Evolutionary conservation across 164 flowering plant species (phyloP), one percentile per base, ranked within the genome.

Genomic region (Aristolochia contorta): DNA sequence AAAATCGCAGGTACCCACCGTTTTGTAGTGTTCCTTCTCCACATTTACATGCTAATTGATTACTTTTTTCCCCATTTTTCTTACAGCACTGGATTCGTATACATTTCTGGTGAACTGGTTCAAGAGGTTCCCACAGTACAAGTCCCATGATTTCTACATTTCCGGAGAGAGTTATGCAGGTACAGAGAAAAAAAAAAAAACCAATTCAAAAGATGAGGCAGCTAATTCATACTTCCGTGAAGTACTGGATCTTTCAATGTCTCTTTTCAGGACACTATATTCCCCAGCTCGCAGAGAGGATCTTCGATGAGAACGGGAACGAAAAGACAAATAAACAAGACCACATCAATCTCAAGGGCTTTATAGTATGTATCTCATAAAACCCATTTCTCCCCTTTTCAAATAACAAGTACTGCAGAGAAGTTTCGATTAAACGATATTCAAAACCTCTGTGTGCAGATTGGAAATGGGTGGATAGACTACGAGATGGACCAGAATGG

Each of bases 391-490:
- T 25, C 43, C 16, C 9, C 30, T 27, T 27, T n/a, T n/a, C n/a
- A n/a, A n/a, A n/a, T n/a, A n/a, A n/a, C n/a, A n/a, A n/a, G n/a
- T n/a, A 27, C 30, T 27, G 3, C 2, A 27, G 30, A 27, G 5
- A 5, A 27, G 30, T 27, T 27, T 27, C 30, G 2, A 27, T 2
- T 27, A 15, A 30, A 16, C 13, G 19, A 30, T n/a, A n/a, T 27
- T 56, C 6, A 22, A n/a, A 47, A 20, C 30, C n/a, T 27, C 9
- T 6, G 14, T 23, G 18, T 20, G 64, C 80, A 89, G 97, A 74
- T 89, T 23, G 97, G 97, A 16, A 89, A 89, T 65, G 84, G 94
- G 9, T 60, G 78, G 47, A 9, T 86, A 62, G 84, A 89, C 52
- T 80, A 76, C 50, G 87, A 83, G 49, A 79, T 80, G 1, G 91